Evolutionary conservation across 106 monocot genomes (phyloP), one percentile per base, ranked within the genome.

Genomic region (Phalaenopsis equestris): DNA sequence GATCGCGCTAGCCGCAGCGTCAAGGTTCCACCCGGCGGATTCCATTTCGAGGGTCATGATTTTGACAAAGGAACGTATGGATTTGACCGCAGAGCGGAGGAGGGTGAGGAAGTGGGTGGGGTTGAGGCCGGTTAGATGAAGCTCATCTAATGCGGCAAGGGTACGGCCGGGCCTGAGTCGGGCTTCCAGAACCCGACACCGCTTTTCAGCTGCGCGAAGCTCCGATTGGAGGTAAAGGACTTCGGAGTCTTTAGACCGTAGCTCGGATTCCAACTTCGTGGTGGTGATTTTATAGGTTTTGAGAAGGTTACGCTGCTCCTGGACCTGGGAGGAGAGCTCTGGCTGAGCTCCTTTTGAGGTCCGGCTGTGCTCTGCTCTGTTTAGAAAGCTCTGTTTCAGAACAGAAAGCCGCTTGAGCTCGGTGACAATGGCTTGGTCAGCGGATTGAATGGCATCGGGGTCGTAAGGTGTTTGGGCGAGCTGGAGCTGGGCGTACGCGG

Each of bases 401-500:
- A 72, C 47, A 41, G 93, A 90, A 72, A 84, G 79, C 43, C 72
- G 81, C 67, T 89, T 86, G 78, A 92, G 88, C 80, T 96, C 89
- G 56, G 84, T 52, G 58, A 91, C 87, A 43, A 92, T 56, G 74
- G 82, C 82, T 30, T 64, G 85, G 81, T 96, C 95, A 15, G 89
- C 86, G 17, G 83, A 80, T 45, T 93, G 93, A 58, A 96, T 84
- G 52, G 88, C 73, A 2, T 81, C 88, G n/a, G 89, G 83, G 58
- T 92, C 86, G 82, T 90, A 96, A 0, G 96, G 96, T 15, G 77
- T 43, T 79, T 96, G 92, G 3, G 91, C 94, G 55, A 90, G 42
- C 85, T 96, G 96, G 37, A 96, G 82, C 82, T 90, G 87, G 11
- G 92, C 96, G 72, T 96, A 96, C 24, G 90, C 73, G 6, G 96